Percentiles rank a stretch among this genome's conserved stretches.
Conservation (phyloP, 306 rosid genomes). For the Castanea mollissima region DNA sequence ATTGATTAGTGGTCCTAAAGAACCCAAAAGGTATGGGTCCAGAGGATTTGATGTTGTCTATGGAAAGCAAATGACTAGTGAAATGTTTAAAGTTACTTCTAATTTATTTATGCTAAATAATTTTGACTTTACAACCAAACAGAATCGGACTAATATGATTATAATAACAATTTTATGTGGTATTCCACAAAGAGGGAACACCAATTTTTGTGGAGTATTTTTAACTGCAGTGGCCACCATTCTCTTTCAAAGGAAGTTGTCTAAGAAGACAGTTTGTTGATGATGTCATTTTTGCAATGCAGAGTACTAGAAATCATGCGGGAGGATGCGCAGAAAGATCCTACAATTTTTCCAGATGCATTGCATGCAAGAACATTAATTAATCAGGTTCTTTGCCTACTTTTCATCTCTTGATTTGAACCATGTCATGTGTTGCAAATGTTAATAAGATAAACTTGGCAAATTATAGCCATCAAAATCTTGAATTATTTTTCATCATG, state of each 20-base stretch:
- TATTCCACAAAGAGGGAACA: neutral
- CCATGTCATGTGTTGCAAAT: slow-evolving; percentile 3
- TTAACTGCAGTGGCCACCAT: neutral
- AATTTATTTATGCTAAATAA: neutral
- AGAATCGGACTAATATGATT: neutral
- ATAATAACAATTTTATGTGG: neutral
- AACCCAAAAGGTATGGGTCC: neutral
- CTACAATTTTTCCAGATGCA: slow-evolving; percentile 69
- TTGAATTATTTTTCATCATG: slow-evolving; percentile 3
- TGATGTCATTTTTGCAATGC: slow-evolving; percentile 28
- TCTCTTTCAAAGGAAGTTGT: slow-evolving; percentile 2
- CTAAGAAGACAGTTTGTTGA: slow-evolving; percentile 12
- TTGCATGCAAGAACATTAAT: slow-evolving; percentile 54
- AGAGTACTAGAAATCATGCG: slow-evolving; percentile 74
- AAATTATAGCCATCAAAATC: slow-evolving; percentile 1
- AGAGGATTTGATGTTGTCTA: neutral
- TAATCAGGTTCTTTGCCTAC: slow-evolving; percentile 61
- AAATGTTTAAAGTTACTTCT: neutral
- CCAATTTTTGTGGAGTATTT: neutral
- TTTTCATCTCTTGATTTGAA: slow-evolving; percentile 1
- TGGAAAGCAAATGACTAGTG: neutral
- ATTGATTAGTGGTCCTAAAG: neutral
- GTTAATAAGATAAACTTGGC: slow-evolving; percentile 11
- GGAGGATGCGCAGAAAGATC: slow-evolving; percentile 75
- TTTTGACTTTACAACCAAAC: neutral